phyloP scores from a whole-genome alignment of 176 grass and related monocot genomes.

The Oryza rufipogon region DNA sequence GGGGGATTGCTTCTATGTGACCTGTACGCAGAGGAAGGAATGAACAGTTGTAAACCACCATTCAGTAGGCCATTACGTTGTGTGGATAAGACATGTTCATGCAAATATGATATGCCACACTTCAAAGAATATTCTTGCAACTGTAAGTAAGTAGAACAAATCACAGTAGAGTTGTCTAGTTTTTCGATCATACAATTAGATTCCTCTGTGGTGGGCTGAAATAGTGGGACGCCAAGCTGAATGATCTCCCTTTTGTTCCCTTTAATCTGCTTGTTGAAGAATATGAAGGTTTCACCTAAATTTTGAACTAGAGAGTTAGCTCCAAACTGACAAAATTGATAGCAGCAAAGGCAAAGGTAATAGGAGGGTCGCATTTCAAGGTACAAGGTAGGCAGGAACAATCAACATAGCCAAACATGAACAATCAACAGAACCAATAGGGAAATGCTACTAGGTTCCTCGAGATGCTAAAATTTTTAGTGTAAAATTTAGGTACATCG shows the following conservation, averaged over 20 bases:
- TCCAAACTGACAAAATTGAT: constrained; percentile 2
- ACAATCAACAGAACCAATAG: not conserved
- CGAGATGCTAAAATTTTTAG: no score
- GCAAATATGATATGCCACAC: constrained; percentile 47
- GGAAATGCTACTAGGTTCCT: not conserved
- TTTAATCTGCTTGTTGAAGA: constrained; percentile 98
- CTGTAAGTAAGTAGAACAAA: constrained; percentile 17
- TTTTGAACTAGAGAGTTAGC: constrained; percentile 40
- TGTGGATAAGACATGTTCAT: constrained; percentile 26
- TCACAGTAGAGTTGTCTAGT: not conserved
- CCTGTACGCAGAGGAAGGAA: constrained; percentile 52
- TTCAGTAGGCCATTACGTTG: constrained; percentile 31
- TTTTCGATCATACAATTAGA: constrained; percentile 70
- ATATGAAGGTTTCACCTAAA: constrained; percentile 97
- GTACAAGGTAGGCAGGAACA: not conserved
- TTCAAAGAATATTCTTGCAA: constrained; percentile 46
- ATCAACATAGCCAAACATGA: not conserved
- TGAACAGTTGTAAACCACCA: constrained; percentile 35
- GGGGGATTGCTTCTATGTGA: constrained; percentile 92
- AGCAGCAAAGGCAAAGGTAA: not conserved
- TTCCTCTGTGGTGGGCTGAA: constrained; percentile 93
- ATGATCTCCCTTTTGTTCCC: constrained; percentile 98
- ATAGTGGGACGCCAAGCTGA: constrained; percentile 88
- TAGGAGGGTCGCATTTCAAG: constrained; percentile 7
- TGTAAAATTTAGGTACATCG: no score